These are phyloP conservation scores for Diddensiella santjacobensis DNA, from an alignment of 805 yeast genomes.

Conservation along the genomic window DNA sequence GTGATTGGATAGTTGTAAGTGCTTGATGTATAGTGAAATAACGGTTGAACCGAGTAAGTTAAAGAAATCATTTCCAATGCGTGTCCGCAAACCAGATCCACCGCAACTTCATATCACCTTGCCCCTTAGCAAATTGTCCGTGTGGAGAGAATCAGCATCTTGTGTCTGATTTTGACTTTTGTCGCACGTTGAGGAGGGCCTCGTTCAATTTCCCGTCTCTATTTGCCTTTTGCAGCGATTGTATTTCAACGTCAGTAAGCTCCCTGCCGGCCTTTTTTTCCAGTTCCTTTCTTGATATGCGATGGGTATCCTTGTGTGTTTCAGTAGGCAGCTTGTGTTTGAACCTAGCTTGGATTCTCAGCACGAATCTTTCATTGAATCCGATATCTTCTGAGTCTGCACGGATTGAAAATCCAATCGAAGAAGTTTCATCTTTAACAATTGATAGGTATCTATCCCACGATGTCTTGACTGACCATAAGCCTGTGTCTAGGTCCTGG, in stretches of 20 bases:
- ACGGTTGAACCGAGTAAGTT: no score
- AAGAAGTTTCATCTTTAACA: constrained; percentile 9
- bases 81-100: no score
- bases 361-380: constrained; percentile 16
- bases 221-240: constrained; percentile 24
- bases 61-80: no score
- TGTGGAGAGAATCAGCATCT: no score
- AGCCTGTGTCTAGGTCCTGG: constrained; percentile 14
- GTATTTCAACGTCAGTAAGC: constrained; percentile 23
- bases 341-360: constrained; percentile 30
- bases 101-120: no score
- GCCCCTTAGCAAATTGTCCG: no score
- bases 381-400: constrained; percentile 19
- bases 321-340: not conserved
- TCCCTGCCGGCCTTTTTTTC: constrained; percentile 28
- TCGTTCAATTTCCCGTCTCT: constrained; percentile 37
- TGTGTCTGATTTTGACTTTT: constrained; percentile 31
- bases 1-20: constrained; percentile 47
- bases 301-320: constrained; percentile 6
- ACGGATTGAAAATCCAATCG: constrained; percentile 18
- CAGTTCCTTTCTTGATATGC: constrained; percentile 24
- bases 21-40: constrained; percentile 6
- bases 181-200: constrained; percentile 34
- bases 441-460: constrained; percentile 19
- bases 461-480: constrained; percentile 25